These are phyloP conservation scores for Ustanciosporium gigantosporum DNA, from an alignment of 1,284 basidiomycete genomes.

Conservation along the genomic window DNA sequence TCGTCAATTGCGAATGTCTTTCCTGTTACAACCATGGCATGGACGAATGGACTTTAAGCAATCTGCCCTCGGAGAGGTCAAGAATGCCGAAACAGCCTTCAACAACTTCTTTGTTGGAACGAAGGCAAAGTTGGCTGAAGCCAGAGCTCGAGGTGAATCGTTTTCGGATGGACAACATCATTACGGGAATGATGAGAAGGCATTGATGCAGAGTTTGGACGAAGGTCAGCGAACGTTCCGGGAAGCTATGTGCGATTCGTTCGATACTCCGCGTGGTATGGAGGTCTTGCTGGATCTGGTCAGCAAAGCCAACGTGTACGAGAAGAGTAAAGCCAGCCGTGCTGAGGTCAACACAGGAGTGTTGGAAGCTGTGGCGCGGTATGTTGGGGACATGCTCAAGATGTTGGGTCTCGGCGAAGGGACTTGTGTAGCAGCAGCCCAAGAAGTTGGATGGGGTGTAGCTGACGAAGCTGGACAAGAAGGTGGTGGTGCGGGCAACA, in stretches of 20 bases:
- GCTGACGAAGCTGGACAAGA: slow-evolving; percentile 20
- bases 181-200: slow-evolving; percentile 52
- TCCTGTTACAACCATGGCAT: slow-evolving; percentile 90
- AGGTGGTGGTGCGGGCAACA: slow-evolving; percentile 64
- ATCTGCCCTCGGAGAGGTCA: slow-evolving; percentile 81
- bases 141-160: slow-evolving; percentile 56
- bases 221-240: slow-evolving; percentile 80
- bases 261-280: slow-evolving; percentile 89
- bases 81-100: slow-evolving; percentile 79
- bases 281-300: slow-evolving; percentile 79
- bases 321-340: slow-evolving; percentile 62
- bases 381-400: slow-evolving; percentile 85
- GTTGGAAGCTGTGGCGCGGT: slow-evolving; percentile 75
- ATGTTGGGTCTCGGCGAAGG: slow-evolving; percentile 95
- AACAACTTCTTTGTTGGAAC: slow-evolving; percentile 94
- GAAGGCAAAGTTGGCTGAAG: slow-evolving; percentile 72
- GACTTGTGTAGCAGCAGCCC: slow-evolving; percentile 9
- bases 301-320: slow-evolving; percentile 86
- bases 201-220: slow-evolving; percentile 67
- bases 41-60: slow-evolving; percentile 93
- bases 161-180: slow-evolving; percentile 65
- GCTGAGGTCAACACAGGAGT: slow-evolving; percentile 71
- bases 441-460: slow-evolving; percentile 55
- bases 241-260: slow-evolving; percentile 91
- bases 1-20: slow-evolving; percentile 89